A percentile compares a stretch with the other conserved stretches of the same genome.
phyloP scores from a whole-genome alignment of 345 rosid genomes.

The Salix purpurea region DNA sequence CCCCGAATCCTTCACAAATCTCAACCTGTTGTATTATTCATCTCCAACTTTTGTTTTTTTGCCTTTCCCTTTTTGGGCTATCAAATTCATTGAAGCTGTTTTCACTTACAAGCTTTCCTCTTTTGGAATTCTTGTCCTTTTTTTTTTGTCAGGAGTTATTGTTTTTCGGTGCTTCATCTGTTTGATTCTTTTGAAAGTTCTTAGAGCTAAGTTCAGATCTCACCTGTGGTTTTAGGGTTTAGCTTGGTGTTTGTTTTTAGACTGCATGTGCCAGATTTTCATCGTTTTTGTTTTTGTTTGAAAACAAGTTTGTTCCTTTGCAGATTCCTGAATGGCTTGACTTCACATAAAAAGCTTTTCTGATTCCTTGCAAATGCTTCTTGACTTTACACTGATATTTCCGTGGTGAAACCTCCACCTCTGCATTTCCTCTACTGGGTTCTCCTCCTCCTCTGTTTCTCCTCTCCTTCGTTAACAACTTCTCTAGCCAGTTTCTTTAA shows the following conservation, averaged over 20 bases:
- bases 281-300: conserved; percentile 4
- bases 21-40: conserved; percentile 4
- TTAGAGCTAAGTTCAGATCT: conserved; percentile 30
- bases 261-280: conserved; percentile 5
- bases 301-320: conserved; percentile 38
- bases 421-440: conserved; percentile 16
- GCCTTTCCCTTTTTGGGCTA: conserved; percentile 9
- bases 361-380: conserved; percentile 51
- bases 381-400: conserved; percentile 50
- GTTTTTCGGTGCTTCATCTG: not conserved
- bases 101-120: conserved; percentile 16
- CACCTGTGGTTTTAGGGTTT: conserved; percentile 22
- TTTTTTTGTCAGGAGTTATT: conserved; percentile 12
- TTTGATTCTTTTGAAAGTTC: conserved; percentile 8
- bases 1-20: not conserved
- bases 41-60: not conserved
- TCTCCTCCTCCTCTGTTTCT: conserved; percentile 17
- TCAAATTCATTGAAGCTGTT: conserved; percentile 13
- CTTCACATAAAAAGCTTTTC: conserved; percentile 42
- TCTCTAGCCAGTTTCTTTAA: not conserved
- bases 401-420: conserved; percentile 25
- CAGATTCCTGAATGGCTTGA: conserved; percentile 47
- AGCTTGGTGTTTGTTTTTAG: not conserved
- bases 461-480: conserved; percentile 12
- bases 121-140: conserved; percentile 8